Evolutionary conservation across 2,329 filamentous ascomycete species (phyloP).

Genomic region (Fusarium miscanthi): DNA sequence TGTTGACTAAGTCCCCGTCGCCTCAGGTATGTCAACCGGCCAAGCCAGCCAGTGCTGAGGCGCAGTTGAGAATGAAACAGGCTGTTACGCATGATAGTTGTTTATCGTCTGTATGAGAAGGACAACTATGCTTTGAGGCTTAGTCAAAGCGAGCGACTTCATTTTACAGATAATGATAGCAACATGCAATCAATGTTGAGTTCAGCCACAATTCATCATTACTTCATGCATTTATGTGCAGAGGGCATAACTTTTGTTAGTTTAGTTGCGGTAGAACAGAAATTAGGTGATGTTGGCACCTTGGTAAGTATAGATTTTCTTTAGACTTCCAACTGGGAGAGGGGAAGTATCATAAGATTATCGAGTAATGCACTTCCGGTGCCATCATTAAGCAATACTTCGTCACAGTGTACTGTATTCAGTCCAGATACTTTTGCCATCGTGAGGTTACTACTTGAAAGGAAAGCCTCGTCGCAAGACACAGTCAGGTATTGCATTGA

Average conservation of each 20-base stretch:
- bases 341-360: background rate
- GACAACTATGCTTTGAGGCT: no score
- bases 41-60: background rate
- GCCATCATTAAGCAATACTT: background rate
- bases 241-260: background rate
- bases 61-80: background rate
- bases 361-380: background rate
- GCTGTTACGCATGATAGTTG: background rate
- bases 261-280: background rate
- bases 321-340: background rate
- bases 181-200: background rate
- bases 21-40: background rate
- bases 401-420: background rate
- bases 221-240: background rate
- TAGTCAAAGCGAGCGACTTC: background rate
- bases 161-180: background rate
- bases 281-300: background rate
- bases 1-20: background rate
- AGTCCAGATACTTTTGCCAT: background rate
- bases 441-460: background rate
- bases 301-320: background rate
- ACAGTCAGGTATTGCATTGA: background rate
- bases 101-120: background rate
- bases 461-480: background rate
- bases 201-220: background rate